Conservation (phyloP, 257 asterid genomes). For the Coffea eugenioides region DNA sequence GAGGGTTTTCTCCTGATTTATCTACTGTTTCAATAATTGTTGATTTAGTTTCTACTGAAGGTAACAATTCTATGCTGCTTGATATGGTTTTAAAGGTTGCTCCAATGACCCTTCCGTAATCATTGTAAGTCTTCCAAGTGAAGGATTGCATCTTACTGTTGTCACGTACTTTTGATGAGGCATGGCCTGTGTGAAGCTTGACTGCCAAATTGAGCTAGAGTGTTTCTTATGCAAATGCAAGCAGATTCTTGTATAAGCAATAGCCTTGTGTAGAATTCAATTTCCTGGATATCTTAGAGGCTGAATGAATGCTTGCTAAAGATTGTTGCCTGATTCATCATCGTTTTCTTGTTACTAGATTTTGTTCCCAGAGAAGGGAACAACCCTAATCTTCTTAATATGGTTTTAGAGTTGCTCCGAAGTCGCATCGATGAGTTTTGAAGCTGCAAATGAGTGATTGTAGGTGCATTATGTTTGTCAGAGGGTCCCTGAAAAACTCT, state of each 20-base stretch:
- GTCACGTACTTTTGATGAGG: constrained; percentile 26
- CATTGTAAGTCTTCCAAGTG: no score
- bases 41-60: no score
- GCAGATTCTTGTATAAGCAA: not conserved
- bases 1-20: no score
- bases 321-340: not conserved
- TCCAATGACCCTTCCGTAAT: no score
- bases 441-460: not conserved
- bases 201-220: constrained; percentile 12
- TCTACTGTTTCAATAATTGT: no score
- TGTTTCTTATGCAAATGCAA: not conserved
- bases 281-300: not conserved
- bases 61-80: no score
- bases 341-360: not conserved
- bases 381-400: not conserved
- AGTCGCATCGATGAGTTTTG: no score
- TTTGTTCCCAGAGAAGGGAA: not conserved
- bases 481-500: no score
- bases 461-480: no score
- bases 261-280: not conserved
- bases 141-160: constrained; percentile 21
- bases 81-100: no score
- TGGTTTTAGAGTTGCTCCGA: not conserved
- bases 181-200: constrained; percentile 25
- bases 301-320: constrained; percentile 1